Percentiles rank a stretch among this genome's conserved stretches.
Conservation (phyloP, 179 eudicot genomes). For the Amaranthus tricolor region DNA sequence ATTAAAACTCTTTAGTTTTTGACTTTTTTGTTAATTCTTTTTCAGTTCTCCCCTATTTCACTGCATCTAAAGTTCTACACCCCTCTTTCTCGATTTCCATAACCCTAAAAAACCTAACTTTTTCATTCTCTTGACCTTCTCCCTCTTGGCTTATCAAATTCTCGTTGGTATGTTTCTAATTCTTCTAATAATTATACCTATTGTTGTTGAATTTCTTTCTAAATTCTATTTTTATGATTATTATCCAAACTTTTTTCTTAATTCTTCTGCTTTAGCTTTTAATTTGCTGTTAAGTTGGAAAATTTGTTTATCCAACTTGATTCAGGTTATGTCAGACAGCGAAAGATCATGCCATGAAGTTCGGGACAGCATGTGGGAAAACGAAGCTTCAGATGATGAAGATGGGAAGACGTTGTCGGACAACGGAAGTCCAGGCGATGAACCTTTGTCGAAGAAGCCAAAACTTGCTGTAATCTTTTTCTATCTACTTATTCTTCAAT, state of each 20-base stretch:
- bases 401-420: neutral
- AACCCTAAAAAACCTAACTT: neutral
- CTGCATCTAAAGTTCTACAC: neutral
- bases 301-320: neutral
- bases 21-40: no score
- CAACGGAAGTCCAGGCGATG: constrained; percentile 1
- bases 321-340: neutral
- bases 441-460: neutral
- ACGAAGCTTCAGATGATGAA: neutral
- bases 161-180: neutral
- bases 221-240: neutral
- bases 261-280: neutral
- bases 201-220: neutral
- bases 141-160: neutral
- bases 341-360: neutral
- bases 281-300: neutral
- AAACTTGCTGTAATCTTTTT: neutral
- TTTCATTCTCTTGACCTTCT: neutral
- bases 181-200: neutral
- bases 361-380: neutral
- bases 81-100: neutral
- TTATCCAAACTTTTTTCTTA: neutral
- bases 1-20: no score
- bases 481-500: neutral
- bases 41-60: no score